A percentile compares a stretch with the other conserved stretches of the same genome.
Evolutionary conservation across 2,329 filamentous ascomycete genomes (phyloP).

Genomic region (Colletotrichum agaves): DNA sequence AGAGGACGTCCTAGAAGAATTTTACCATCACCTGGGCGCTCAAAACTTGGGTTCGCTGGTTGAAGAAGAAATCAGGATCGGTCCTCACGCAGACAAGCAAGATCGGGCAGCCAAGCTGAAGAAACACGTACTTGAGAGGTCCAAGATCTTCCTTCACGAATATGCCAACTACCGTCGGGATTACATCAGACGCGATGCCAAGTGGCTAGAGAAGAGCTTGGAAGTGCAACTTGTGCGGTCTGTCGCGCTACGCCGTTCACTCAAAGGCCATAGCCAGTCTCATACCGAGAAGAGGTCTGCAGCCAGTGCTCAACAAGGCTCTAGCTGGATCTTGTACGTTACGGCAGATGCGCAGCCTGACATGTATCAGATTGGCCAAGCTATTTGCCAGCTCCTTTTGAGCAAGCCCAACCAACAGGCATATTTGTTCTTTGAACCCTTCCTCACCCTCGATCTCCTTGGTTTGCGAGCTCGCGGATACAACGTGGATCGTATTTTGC

Average conservation of each 20-base stretch:
- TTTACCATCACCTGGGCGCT: slow-evolving; percentile 86
- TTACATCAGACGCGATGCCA: slow-evolving; percentile 84
- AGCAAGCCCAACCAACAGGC: slow-evolving; percentile 88
- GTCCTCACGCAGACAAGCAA: slow-evolving; percentile 73
- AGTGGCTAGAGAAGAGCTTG: slow-evolving; percentile 91
- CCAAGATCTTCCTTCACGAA: slow-evolving; percentile 89
- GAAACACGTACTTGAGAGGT: slow-evolving; percentile 86
- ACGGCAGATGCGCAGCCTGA: slow-evolving; percentile 76
- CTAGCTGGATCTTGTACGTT: slow-evolving; percentile 78
- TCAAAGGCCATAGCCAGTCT: slow-evolving; percentile 75
- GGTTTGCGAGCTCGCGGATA: slow-evolving; percentile 89
- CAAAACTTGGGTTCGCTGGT: slow-evolving; percentile 80
- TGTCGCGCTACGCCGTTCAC: slow-evolving; percentile 80
- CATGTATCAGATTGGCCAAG: slow-evolving; percentile 91
- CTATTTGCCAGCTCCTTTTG: slow-evolving; percentile 83
- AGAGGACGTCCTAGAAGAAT: slow-evolving; percentile 85
- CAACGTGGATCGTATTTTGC: slow-evolving; percentile 94
- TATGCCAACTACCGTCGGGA: slow-evolving; percentile 76
- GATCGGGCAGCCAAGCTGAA: slow-evolving; percentile 75
- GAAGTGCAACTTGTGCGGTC: slow-evolving; percentile 81
- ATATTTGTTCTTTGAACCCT: slow-evolving; percentile 89
- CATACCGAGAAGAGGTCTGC: slow-evolving; percentile 82
- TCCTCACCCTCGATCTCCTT: slow-evolving; percentile 85
- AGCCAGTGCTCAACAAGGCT: slow-evolving; percentile 66
- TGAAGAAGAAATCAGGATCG: slow-evolving; percentile 80